These are phyloP conservation scores for Prasinococcaceae sp. DNA, from an alignment of 139 green algal species.

Conservation along the genomic window DNA sequence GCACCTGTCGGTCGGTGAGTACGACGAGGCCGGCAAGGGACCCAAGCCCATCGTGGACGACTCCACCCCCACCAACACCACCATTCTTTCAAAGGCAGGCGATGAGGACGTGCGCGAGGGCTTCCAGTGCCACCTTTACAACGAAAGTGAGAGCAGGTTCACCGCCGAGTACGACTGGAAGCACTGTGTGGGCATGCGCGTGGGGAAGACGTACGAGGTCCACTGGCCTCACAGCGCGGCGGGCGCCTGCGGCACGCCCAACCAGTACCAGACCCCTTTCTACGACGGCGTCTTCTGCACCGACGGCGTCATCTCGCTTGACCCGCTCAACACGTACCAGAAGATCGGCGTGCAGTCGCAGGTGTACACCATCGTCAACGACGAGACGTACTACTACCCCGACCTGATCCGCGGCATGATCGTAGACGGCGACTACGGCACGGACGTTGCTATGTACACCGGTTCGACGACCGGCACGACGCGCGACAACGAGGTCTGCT, in stretches of 20 bases:
- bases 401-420: conserved; percentile 16
- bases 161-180: conserved; percentile 16
- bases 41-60: conserved; percentile 7
- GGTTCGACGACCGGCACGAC: conserved; percentile 14
- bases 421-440: conserved; percentile 6
- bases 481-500: conserved; percentile 12
- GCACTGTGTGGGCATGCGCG: conserved; percentile 8
- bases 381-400: conserved; percentile 17
- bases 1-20: conserved; percentile 10
- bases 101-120: not conserved
- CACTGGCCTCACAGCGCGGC: conserved; percentile 11
- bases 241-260: not conserved
- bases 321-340: conserved; percentile 1
- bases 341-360: conserved; percentile 15
- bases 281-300: conserved; percentile 13
- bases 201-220: conserved; percentile 14
- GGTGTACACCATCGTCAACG: conserved; percentile 17
- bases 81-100: no score
- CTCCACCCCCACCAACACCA: no score
- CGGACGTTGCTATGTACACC: conserved; percentile 9
- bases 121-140: conserved; percentile 6
- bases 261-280: conserved; percentile 11
- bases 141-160: not conserved
- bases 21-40: conserved; percentile 5
- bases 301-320: not conserved